A percentile compares a stretch with the other conserved stretches of the same genome.
Conservation (phyloP, 805 yeast species). For the Isabelozyma heimii region DNA sequence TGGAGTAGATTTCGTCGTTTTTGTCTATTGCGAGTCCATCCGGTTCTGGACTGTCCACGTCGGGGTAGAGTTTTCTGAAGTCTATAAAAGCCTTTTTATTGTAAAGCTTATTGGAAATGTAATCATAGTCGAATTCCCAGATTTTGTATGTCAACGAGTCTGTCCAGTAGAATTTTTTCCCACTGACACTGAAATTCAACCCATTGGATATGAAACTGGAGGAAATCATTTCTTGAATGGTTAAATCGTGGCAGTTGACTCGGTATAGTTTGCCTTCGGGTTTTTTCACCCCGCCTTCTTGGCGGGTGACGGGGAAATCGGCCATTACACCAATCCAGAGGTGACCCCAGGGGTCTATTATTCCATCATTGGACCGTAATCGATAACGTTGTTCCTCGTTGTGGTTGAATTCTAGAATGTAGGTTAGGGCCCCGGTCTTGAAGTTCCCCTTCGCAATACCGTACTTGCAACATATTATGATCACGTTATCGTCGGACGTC, state of each 20-base stretch:
- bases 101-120: slow-evolving; percentile 20
- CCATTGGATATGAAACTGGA: slow-evolving; percentile 68
- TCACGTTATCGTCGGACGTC: slow-evolving; percentile 50
- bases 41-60: slow-evolving; percentile 53
- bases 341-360: slow-evolving; percentile 71
- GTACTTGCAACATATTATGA: slow-evolving; percentile 59
- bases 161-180: slow-evolving; percentile 36
- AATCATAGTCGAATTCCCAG: slow-evolving; percentile 39
- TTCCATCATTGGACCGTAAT: slow-evolving; percentile 73
- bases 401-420: slow-evolving; percentile 38
- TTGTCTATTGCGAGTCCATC: slow-evolving; percentile 73
- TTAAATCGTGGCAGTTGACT: slow-evolving; percentile 27
- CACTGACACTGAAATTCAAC: slow-evolving; percentile 30
- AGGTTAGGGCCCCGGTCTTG: slow-evolving; percentile 29
- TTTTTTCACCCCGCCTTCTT: slow-evolving; percentile 25
- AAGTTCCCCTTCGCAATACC: slow-evolving; percentile 64
- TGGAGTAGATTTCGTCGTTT: slow-evolving; percentile 56
- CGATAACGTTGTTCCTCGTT: slow-evolving; percentile 16
- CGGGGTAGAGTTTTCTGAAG: slow-evolving; percentile 29
- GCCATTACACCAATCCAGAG: slow-evolving; percentile 83
- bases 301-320: slow-evolving; percentile 36
- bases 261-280: slow-evolving; percentile 52
- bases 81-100: slow-evolving; percentile 25
- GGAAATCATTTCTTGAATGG: slow-evolving; percentile 27
- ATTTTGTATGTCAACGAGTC: slow-evolving; percentile 34